Evolutionary conservation across 306 rosid genomes (phyloP), one percentile per base, ranked within the genome.

Genomic region (Prunus padus): DNA sequence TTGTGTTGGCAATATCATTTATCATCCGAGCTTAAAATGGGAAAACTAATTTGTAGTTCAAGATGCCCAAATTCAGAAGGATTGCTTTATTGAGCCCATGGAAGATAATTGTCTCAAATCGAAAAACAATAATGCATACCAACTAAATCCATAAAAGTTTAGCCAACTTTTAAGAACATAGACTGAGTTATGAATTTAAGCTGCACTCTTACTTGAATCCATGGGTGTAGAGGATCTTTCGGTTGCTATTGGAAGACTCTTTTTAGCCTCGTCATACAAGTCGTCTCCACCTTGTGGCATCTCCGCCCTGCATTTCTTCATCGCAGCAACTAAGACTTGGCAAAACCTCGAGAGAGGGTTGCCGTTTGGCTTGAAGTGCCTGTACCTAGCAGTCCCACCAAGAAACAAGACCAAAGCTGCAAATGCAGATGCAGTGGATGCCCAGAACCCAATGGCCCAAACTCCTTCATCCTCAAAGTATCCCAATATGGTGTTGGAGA

Each of bases 361-460:
- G 37, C 99, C 99, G 68, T 88, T 88, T 11, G 99, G 90, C 76
- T 84, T 92, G 89, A 90, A 92, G 85, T 96, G 98, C 55, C 99
- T 88, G 80, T 90, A 92, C 89, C 96, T 85, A 0, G 88, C 79
- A 15, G 90, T 92, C 71, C 99, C 93, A 2, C 45, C 78, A n/a
- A 96, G 97, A 82, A 96, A 96, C 96, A 96, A 71, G 76, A 90
- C 65, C 76, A 96, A n/a, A 26, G 92, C 99, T 28, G 88, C 85
- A 56, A 92, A 84, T 49, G 99, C 99, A 14, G 89, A 92, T 46
- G 81, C 98, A 3, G 98, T 72, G 25, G 99, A 96, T 13, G 67
- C 84, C 99, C 97, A 96, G 75, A 96, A 96, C 61, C 99, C 99
- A 18, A 92, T 74, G 45, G 92, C 96, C 99, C 99, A 96, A 74